Base-by-base conservation (phyloP, 2,329 filamentous ascomycete species). In the Aspergillus caelatus region DNA sequence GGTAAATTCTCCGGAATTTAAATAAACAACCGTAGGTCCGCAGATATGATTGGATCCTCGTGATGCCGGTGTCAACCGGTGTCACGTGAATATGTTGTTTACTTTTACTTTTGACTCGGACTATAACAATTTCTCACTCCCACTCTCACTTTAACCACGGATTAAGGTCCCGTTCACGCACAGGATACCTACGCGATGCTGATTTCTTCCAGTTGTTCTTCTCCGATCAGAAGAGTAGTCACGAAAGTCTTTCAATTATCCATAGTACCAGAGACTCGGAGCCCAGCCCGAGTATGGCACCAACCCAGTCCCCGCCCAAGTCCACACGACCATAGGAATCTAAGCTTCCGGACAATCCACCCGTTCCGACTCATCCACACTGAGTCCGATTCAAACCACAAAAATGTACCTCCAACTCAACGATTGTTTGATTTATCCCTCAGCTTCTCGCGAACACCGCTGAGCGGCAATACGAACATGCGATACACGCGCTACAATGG, bases 401-500 rank as follows among this genome's bases (percentile, higher is more conserved):
- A 32, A 30, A 12, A 50, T 30, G 26, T 3, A 30, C 3, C 9
- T 50, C 48, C 32, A n/a, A 11, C 3, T 0, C 48, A 32, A 32
- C 28, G 30, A 14, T 5, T 52, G 6, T 52, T 52, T 6, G 48
- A 52, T 10, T 52, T 52, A 21, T 30, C 48, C 2, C 28, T 52
- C 8, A 32, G 48, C 28, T 34, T 32, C 4, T 52, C 48, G 26
- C 48, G 48, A 52, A 52, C 16, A 7, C 48, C n/a, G 3, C 4
- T 52, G 48, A 60, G 52, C 23, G 62, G 62, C 10, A 65, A 62
- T 14, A 39, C 43, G 12, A 32, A 41, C 19, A 62, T 62, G 60
- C 48, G 34, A n/a, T 62, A 50, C 23, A 63, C 60, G 11, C 43
- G 34, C 23, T 60, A 63, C n/a, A 19, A 41, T 34, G 14, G n/a